Evolutionary conservation across 2,329 filamentous ascomycete genomes (phyloP), one percentile per base, ranked within the genome.

Genomic region (Lomentospora prolificans): DNA sequence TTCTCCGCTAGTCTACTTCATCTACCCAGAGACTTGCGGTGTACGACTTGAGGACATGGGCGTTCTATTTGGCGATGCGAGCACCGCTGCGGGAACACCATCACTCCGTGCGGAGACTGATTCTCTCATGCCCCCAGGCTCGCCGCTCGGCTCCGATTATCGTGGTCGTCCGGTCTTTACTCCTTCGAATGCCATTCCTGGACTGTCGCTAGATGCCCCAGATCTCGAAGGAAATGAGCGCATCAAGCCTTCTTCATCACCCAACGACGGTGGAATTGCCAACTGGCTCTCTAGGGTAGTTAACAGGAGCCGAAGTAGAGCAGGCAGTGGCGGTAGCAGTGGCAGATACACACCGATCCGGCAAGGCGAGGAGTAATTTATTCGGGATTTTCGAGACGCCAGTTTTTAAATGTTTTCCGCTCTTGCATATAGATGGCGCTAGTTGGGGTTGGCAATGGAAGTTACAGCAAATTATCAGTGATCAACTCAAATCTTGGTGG

Each of bases 41-140:
- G 85, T 99, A 57, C 86, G 91, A 57, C 79, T 99, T 53, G 94
- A 99, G 72, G 94, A 99, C 63, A 99, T 99, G 94, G 89, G 95
- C 67, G 80, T 84, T 2, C 74, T 99, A 14, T 99, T 99, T 65
- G 94, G 94, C 61, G 94, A 99, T 69, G 89, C 91, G 33, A 94
- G 89, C 25, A 91, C 89, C 2, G 82, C 86, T 9, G 85, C 89
- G 52, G 79, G 76, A 41, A 96, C 92, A 0, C 91, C 92, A 1
- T 82, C 84, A 48, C 77, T 89, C 1, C 79, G 84, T 57, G 71
- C 71, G 10, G 90, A 96, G 71, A 84, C 85, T 7, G 89, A 88
- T n/a, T 90, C 90, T 2, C 76, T 96, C 9, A 84, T 95, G 69
- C 82, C 85, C 48, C 79, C 80, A 39, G 83, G 84, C 46, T 96